Percentiles rank a stretch among this genome's conserved stretches.
These are phyloP conservation scores for Piromyces finnis DNA, from an alignment of 192 early-diverging fungal genomes.

Conservation along the genomic window DNA sequence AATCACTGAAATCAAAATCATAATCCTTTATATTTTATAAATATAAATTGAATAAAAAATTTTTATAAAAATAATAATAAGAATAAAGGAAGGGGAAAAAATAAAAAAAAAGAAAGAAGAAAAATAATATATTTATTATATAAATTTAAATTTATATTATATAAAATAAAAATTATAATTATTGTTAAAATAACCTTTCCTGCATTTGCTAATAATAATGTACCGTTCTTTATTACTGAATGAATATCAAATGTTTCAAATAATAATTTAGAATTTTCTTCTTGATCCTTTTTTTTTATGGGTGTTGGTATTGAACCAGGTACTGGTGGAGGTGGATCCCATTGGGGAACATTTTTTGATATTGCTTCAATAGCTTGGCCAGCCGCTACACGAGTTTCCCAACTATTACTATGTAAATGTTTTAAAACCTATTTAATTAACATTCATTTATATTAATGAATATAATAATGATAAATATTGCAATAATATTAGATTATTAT, in stretches of 20 bases:
- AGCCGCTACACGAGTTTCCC: conserved; percentile 93
- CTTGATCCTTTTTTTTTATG: conserved; percentile 1
- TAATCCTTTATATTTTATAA: conserved; percentile 35
- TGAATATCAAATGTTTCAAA: conserved; percentile 75
- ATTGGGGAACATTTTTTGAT: conserved; percentile 70
- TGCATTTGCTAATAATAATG: conserved; percentile 60
- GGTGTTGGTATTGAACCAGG: conserved; percentile 1
- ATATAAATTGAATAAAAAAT: too few species aligned
- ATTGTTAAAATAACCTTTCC: conserved; percentile 34
- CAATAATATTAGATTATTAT: too few species aligned
- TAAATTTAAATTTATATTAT: too few species aligned
- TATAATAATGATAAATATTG: too few species aligned
- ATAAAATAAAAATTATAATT: neutral
- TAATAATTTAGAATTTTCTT: conserved; percentile 30
- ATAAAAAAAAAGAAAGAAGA: too few species aligned
- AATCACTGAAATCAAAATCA: conserved; percentile 56
- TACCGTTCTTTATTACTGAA: conserved; percentile 57
- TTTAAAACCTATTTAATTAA: conserved; percentile 45
- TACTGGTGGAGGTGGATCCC: conserved; percentile 36
- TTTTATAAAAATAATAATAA: too few species aligned
- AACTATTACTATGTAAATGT: conserved; percentile 69
- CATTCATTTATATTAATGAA: neutral
- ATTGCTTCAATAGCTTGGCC: conserved; percentile 81
- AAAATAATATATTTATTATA: too few species aligned
- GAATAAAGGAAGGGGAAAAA: too few species aligned